A percentile compares a stretch with the other conserved stretches of the same genome.
phyloP scores from a whole-genome alignment of 345 rosid species.

The Salix udensis region DNA sequence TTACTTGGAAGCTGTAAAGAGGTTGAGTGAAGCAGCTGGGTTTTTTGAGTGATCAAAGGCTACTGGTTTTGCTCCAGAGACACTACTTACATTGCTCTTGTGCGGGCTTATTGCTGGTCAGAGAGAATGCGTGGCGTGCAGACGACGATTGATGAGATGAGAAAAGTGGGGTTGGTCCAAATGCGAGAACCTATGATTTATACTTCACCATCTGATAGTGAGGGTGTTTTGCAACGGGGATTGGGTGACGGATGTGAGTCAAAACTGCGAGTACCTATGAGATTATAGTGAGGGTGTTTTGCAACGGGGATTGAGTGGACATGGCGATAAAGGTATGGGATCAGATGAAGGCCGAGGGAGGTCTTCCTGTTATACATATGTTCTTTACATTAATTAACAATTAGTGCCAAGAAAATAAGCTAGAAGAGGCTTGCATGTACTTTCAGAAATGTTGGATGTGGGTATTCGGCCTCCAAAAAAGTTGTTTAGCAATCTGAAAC shows the following conservation, averaged over 20 bases:
- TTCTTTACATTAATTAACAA: conserved; percentile 58
- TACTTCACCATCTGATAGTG: conserved; percentile 56
- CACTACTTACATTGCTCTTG: conserved; percentile 75
- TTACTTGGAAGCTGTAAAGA: conserved; percentile 69
- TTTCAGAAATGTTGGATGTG: conserved; percentile 71
- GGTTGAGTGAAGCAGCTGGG: conserved; percentile 53
- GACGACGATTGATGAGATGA: conserved; percentile 65
- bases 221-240: conserved; percentile 17
- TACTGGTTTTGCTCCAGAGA: conserved; percentile 53
- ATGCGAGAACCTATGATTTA: conserved; percentile 67
- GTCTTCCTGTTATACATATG: conserved; percentile 89
- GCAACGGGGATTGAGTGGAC: conserved; percentile 55
- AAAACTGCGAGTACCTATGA: conserved; percentile 68
- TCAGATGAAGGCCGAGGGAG: conserved; percentile 68
- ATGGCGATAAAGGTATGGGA: conserved; percentile 65
- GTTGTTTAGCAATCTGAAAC: conserved; percentile 71
- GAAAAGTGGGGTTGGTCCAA: conserved; percentile 52
- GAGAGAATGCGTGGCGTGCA: conserved; percentile 48
- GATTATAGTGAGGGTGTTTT: conserved; percentile 80
- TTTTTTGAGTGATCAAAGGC: conserved; percentile 56
- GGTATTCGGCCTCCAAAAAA: conserved; percentile 80
- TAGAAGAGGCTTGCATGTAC: conserved; percentile 78
- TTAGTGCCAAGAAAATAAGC: conserved; percentile 50
- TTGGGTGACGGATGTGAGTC: conserved; percentile 48
- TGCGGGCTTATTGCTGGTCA: conserved; percentile 75